Base-by-base conservation (phyloP, 495 filamentous ascomycete genomes). In the Cudoniella acicularis region DNA sequence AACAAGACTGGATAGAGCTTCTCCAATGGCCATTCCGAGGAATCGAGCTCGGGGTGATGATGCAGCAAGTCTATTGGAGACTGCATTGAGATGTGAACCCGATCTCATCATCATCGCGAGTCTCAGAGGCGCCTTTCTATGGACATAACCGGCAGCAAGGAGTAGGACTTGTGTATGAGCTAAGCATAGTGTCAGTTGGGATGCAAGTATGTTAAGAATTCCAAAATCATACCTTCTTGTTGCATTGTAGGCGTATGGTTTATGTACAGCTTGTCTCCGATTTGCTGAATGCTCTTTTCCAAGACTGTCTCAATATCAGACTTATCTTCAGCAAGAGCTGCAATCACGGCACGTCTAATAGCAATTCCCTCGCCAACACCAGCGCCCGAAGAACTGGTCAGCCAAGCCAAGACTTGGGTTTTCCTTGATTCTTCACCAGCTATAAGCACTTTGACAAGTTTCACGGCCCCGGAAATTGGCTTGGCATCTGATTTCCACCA, bases 1-100 rank as follows among this genome's bases (percentile, higher is more conserved):
- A 3, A 94, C 83, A 1, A 99, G 78, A 18, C 80, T 76, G 0
- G 92, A 96, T 13, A 98, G 81, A 0, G 85, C 83, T 49, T 87
- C 91, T 1, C 89, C 94, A 46, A 96, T 83, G 3, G 90, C 76
- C 89, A 99, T 96, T 0, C 94, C 95, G 2, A 99, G 77, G 55
- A 92, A 89, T 2, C 94, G 83, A 52, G 89, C 86, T 55, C 85
- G 79, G 13, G 77, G 76, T 48, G 92, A 91, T 20, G 90, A 83
- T 23, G 89, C 79, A 10, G 82, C 82, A n/a, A 99, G 76, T 42
- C 92, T 83, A 64, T 96, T 97, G 0, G 94, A 96, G 24, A 98
- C 83, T 24, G 84, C 80, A 61, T 81, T 89, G 4, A 93, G 76
- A 70, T 91, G 94, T 1, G 72, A 54, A 24, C 87, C 82, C 13